Evolutionary conservation across 2,329 filamentous ascomycete genomes (phyloP), one percentile per base, ranked within the genome.

Genomic region (Colletotrichum eleusines): DNA sequence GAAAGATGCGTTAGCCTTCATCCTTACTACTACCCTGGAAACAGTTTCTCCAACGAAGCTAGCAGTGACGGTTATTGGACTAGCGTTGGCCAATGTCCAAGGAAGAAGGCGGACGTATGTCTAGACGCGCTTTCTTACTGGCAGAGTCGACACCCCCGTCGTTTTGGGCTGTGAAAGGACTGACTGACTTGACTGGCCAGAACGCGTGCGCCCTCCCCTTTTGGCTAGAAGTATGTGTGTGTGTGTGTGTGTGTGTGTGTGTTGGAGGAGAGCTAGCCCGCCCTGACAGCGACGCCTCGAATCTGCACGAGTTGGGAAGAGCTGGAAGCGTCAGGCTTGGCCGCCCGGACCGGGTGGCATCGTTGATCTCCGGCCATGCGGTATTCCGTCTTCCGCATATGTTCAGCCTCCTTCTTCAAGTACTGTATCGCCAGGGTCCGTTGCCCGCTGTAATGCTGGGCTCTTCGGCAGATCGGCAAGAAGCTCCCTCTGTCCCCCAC

Each of bases 321-420:
- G 26, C 40, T 67, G 55, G 55, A 66, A 60, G 54, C 48, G 66
- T 35, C 48, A 26, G 26, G 23, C 26, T 50, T n/a, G n/a, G 46
- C 46, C 12, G 46, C 5, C 46, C 5, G 40, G 6, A 20, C 20
- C 18, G 44, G 31, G 50, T 31, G 8, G 11, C 3, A 44, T 28
- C 2, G 16, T 54, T 42, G n/a, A 14, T 44, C 7, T 28, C 31
- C 14, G 26, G 23, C 18, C 38, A 18, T 26, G 40, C 23, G 20
- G 26, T 44, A 9, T 42, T 60, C 28, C 9, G 40, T 46, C 28
- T 33, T 33, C 4, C 18, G 42, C 42, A 20, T 48, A 33, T 38
- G 14, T 38, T 33, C 26, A n/a, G 11, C 57, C 28, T 44, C 40
- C 28, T 48, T 23, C 20, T 48, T 18, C 26, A 23, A 31, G 28